phyloP scores from a whole-genome alignment of 1,284 basidiomycete species.

The Neonothopanus nambi region DNA sequence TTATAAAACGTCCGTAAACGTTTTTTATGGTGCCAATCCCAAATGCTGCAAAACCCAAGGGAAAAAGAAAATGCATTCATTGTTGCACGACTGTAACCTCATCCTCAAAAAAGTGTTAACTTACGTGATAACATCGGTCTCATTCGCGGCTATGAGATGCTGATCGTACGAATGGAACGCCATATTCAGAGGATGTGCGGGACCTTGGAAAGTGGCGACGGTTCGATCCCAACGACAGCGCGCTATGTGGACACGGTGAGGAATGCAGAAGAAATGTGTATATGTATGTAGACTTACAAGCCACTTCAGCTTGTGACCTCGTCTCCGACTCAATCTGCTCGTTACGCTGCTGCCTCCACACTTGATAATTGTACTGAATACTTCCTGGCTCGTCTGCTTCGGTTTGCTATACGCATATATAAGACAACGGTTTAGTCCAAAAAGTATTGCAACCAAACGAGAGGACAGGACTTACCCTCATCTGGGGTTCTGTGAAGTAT shows the following conservation, averaged over 20 bases:
- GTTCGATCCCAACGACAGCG: conserved; percentile 78
- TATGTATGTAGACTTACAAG: conserved; percentile 64
- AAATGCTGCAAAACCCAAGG: conserved; percentile 64
- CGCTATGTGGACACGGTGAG: conserved; percentile 33
- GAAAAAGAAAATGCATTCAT: no score
- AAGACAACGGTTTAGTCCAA: conserved; percentile 7
- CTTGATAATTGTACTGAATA: conserved; percentile 91
- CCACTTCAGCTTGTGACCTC: conserved; percentile 64
- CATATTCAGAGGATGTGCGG: conserved; percentile 74
- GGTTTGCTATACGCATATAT: conserved; percentile 68
- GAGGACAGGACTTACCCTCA: conserved; percentile 77
- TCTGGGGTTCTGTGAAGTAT: conserved; percentile 98
- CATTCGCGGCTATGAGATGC: conserved; percentile 85
- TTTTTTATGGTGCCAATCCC: conserved; percentile 89
- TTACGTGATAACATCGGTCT: conserved; percentile 84
- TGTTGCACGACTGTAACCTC: background rate
- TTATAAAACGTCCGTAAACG: conserved; percentile 87
- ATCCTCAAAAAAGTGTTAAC: conserved; percentile 26
- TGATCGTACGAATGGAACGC: conserved; percentile 93
- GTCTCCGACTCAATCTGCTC: conserved; percentile 81
- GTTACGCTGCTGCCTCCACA: conserved; percentile 93
- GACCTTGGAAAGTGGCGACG: conserved; percentile 72
- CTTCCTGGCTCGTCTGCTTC: conserved; percentile 96
- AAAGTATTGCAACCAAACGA: background rate
- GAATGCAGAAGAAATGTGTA: conserved; percentile 2